Conservation (phyloP, 495 filamentous ascomycete genomes). For the Aspergillus carlsbadensis region DNA sequence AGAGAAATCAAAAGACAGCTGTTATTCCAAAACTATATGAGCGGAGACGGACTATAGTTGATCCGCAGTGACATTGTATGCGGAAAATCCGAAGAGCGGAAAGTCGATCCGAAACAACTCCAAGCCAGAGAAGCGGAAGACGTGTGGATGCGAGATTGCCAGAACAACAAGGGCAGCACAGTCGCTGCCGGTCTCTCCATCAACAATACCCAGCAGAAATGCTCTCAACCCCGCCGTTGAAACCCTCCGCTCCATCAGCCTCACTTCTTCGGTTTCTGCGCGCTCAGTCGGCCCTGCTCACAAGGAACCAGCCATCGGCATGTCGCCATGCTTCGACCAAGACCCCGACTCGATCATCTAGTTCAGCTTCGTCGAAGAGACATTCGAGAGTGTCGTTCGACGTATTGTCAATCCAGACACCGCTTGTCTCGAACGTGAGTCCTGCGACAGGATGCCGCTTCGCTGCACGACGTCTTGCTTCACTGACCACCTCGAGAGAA, state of each 20-base stretch:
- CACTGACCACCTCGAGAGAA: neutral
- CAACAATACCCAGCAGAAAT: constrained; percentile 27
- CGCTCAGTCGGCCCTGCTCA: constrained; percentile 52
- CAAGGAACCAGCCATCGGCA: constrained; percentile 34
- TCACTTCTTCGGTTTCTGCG: constrained; percentile 61
- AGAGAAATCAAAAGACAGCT: neutral
- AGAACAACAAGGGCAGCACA: neutral
- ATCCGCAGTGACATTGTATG: constrained; percentile 14
- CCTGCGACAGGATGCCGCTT: constrained; percentile 1
- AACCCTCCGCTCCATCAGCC: constrained; percentile 53
- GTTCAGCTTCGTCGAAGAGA: constrained; percentile 15
- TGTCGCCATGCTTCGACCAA: constrained; percentile 20
- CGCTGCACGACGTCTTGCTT: constrained; percentile 10
- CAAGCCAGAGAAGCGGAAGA: neutral
- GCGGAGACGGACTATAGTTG: constrained; percentile 18
- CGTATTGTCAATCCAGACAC: constrained; percentile 12
- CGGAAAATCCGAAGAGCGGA: constrained; percentile 9
- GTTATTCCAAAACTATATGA: neutral
- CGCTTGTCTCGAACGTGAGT: constrained; percentile 6
- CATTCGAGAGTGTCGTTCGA: constrained; percentile 26
- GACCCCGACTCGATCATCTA: constrained; percentile 1
- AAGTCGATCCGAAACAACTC: neutral
- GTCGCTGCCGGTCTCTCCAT: constrained; percentile 8
- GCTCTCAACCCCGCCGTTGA: constrained; percentile 37
- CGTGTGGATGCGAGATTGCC: neutral